phyloP scores from a whole-genome alignment of 2,329 filamentous ascomycete species.

The Xylaria sp. region DNA sequence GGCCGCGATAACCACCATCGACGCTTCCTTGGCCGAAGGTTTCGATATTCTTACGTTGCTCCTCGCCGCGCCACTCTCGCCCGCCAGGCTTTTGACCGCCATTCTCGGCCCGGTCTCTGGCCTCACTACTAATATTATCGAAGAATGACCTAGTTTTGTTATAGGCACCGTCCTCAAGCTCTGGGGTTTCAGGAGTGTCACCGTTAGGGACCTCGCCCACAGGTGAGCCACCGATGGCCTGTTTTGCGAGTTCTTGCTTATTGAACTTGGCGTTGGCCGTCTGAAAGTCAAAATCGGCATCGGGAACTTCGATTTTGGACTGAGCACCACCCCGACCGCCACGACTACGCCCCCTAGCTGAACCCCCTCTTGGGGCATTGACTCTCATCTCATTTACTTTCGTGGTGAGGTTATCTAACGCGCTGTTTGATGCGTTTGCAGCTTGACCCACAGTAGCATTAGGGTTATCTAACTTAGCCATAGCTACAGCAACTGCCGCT shows the following conservation, averaged over 20 bases:
- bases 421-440: slow-evolving; percentile 54
- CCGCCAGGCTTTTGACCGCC: slow-evolving; percentile 76
- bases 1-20: slow-evolving; percentile 79
- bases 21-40: slow-evolving; percentile 98
- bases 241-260: slow-evolving; percentile 86
- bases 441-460: slow-evolving; percentile 42
- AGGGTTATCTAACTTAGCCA: slow-evolving; percentile 72
- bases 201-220: slow-evolving; percentile 62
- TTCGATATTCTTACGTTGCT: slow-evolving; percentile 95
- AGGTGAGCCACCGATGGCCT: slow-evolving; percentile 85
- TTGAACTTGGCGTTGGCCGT: slow-evolving; percentile 89
- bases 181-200: slow-evolving; percentile 51
- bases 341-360: slow-evolving; percentile 59
- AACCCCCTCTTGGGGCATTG: slow-evolving; percentile 64
- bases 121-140: slow-evolving; percentile 96
- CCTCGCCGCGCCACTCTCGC: slow-evolving; percentile 89
- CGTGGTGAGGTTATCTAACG: slow-evolving; percentile 77
- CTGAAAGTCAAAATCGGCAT: slow-evolving; percentile 92
- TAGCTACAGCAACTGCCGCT: slow-evolving; percentile 81
- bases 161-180: slow-evolving; percentile 67
- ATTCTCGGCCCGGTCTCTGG: slow-evolving; percentile 85
- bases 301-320: slow-evolving; percentile 86
- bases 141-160: slow-evolving; percentile 94
- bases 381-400: slow-evolving; percentile 82
- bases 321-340: slow-evolving; percentile 57